Evolutionary conservation across 148 eudicot genomes (phyloP).

Genomic region (Linanthus parryae): DNA sequence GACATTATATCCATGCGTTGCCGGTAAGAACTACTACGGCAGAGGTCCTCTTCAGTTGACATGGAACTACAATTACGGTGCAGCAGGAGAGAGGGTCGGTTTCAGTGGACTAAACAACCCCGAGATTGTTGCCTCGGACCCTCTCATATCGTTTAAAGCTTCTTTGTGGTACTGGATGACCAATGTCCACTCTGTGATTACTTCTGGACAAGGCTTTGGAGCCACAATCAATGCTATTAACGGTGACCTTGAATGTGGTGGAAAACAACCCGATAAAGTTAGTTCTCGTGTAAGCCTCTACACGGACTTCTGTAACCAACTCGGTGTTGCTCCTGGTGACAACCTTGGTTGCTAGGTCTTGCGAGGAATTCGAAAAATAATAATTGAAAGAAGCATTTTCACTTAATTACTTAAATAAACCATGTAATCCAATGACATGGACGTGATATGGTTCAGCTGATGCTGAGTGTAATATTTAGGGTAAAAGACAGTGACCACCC

Average conservation of each 20-base stretch:
- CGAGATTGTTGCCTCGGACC: conserved; percentile 36
- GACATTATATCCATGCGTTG: conserved; percentile 35
- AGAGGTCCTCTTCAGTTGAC: conserved; percentile 61
- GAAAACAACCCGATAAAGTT: conserved; percentile 15
- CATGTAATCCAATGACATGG: no score
- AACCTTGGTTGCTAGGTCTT: conserved; percentile 34
- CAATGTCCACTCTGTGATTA: conserved; percentile 25
- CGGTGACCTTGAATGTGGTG: conserved; percentile 38
- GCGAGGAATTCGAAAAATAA: no score
- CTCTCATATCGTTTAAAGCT: conserved; percentile 39
- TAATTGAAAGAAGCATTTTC: no score
- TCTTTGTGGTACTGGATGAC: conserved; percentile 61
- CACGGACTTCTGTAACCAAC: conserved; percentile 31
- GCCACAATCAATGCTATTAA: conserved; percentile 52
- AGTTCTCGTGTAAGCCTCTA: conserved; percentile 32
- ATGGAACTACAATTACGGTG: conserved; percentile 54
- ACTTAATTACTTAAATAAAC: no score
- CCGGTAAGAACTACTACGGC: conserved; percentile 42
- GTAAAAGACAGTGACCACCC: no score
- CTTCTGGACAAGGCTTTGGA: conserved; percentile 51
- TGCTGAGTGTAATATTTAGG: no score
- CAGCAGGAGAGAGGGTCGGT: conserved; percentile 25
- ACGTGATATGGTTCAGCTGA: no score
- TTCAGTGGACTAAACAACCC: conserved; percentile 47
- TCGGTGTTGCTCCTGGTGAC: conserved; percentile 50